phyloP scores from a whole-genome alignment of 2,329 filamentous ascomycete species.

The Claviceps pazoutovae region DNA sequence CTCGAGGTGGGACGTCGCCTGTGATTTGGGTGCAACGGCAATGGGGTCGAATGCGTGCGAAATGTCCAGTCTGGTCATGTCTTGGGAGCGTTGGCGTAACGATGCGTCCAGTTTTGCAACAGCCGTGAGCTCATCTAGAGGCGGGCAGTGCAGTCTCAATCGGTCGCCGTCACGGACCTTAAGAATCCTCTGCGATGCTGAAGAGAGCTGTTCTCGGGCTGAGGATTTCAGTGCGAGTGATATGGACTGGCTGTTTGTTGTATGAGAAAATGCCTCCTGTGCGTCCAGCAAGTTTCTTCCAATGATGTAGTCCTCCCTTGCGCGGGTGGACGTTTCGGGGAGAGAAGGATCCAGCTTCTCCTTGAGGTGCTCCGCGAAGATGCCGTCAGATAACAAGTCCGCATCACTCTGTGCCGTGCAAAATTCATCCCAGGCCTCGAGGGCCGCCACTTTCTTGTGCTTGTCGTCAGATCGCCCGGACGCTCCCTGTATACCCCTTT shows the following conservation, averaged over 20 bases:
- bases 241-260: conserved; percentile 12
- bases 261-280: conserved; percentile 20
- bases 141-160: conserved; percentile 5
- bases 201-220: conserved; percentile 11
- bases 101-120: conserved; percentile 24
- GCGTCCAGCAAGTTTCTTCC: conserved; percentile 36
- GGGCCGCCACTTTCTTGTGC: conserved; percentile 13
- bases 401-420: conserved; percentile 49
- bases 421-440: conserved; percentile 40
- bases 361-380: conserved; percentile 30
- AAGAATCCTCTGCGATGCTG: neutral
- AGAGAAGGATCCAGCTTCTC: conserved; percentile 47
- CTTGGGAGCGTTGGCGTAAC: conserved; percentile 15
- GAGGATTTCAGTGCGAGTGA: conserved; percentile 18
- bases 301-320: conserved; percentile 35
- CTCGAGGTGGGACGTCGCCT: conserved; percentile 32
- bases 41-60: conserved; percentile 48
- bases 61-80: conserved; percentile 36
- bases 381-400: conserved; percentile 43
- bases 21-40: conserved; percentile 33
- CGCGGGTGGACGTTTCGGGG: conserved; percentile 36
- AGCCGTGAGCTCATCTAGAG: conserved; percentile 20
- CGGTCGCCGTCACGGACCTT: neutral
- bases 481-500: conserved; percentile 9
- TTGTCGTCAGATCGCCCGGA: conserved; percentile 7